Base-by-base conservation (phyloP, 179 eudicot species). In the Spergularia azorica region DNA sequence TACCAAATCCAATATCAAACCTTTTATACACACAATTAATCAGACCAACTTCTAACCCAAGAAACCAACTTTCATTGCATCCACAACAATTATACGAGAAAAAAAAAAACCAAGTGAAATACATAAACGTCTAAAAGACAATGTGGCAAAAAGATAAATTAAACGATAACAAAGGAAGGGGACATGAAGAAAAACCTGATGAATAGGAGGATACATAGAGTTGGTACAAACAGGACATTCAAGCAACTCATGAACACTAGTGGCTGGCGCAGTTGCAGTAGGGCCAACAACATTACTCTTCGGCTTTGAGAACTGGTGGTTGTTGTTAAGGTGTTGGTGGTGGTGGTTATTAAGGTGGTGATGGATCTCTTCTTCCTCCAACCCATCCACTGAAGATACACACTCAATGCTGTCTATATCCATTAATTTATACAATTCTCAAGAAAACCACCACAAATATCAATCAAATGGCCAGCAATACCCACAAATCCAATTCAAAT, bases 201-300 rank as follows among this genome's bases (percentile, higher is more conserved):
- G 90, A 80, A 92, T 90, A 12, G 97, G 97, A 65, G 91, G 96
- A 81, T 92, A 89, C 94, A 94, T 90, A 58, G 90, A 94, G 85
- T 79, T 88, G 64, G 84, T 87, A 85, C 97, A 92, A 76, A 90
- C 88, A 63, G 97, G 96, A 72, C 97, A 92, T 75, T 89, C 91
- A 77, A 94, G 98, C 86, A 94, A 86, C 76, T 90, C 97, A 74
- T 90, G 91, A 41, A 94, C 97, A 32, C 92, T 83, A 55, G 84
- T 85, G 0, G 84, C 80, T 7, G 84, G 82, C 14, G 74, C 71
- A 70, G 77, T 77, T 54, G 84, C 66, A 4, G 73, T 32, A 9
- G 84, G 84, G 0, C 70, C 77, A 21, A 20, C 75, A 48, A 52
- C 77, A 72, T 64, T 80, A 46, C 21, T 78, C 61, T 72, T 75